Base-by-base conservation (phyloP, 257 asterid species). In the Salvia splendens region DNA sequence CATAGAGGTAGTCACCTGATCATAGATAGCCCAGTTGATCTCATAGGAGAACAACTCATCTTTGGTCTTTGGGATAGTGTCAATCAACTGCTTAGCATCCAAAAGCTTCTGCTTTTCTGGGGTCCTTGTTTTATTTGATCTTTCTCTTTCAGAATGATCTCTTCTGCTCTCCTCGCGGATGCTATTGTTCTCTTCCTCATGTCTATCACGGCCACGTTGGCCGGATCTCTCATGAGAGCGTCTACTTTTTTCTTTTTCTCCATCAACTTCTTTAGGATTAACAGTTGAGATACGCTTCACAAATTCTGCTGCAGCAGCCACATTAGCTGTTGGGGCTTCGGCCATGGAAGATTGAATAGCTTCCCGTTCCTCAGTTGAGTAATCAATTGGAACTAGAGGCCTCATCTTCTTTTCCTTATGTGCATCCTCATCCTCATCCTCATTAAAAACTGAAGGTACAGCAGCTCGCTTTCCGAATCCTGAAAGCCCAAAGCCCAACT, bases 371-470 rank as follows among this genome's bases (percentile, higher is more conserved):
- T 94, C 99, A 33, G 86, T 81, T 74, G 99, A 77, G 79, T 94
- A 94, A 78, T 94, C 99, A 83, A 94, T 91, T 15, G 98, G 99
- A 72, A 94, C 96, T 69, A 94, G 83, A 70, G 98, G 97, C 73
- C 96, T 86, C 99, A 94, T 94, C 86, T 84, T 94, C 89, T 94
- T 94, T 35, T 88, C 96, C 86, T 91, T 94, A 74, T 73, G 96
- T 51, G 86, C 80, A 32, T 94, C 99, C 78, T 91, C 99, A 49
- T 94, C 99, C 81, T 91, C 99, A 49, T 93, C 99, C 69, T 81
- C 95, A 5, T 83, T 70, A 71, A 94, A 94, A 35, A 94, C 91
- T 45, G 99, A 94, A 67, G 96, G 97, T 46, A 91, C 96, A 8
- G 96, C 73, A 67, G 97, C 80, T 79, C 96, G 80, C 80, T 94